Conservation (phyloP, 2,329 filamentous ascomycete species). For the Monilinia vaccinii-corymbosi region DNA sequence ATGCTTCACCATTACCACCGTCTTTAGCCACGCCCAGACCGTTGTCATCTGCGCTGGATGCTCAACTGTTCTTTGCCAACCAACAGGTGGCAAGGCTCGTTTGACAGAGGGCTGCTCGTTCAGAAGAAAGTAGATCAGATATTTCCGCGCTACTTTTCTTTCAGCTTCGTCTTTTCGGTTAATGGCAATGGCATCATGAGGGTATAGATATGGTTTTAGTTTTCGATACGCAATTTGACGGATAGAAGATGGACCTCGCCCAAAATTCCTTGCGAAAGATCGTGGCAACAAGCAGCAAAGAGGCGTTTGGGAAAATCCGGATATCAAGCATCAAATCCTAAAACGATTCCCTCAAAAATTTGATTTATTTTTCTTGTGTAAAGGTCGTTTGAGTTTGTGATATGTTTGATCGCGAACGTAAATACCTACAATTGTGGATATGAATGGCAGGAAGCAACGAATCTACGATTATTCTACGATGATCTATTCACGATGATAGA, state of each 20-base stretch:
- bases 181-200: conserved; percentile 20
- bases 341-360: conserved; percentile 10
- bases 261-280: conserved; percentile 40
- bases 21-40: conserved; percentile 99
- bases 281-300: conserved; percentile 33
- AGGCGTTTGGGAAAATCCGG: conserved; percentile 66
- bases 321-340: conserved; percentile 64
- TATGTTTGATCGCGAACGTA: conserved; percentile 22
- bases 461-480: conserved; percentile 44
- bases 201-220: conserved; percentile 19
- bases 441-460: conserved; percentile 40
- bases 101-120: conserved; percentile 99
- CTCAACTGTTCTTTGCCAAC: conserved; percentile 99
- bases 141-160: conserved; percentile 33
- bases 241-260: conserved; percentile 59
- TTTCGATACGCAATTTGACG: conserved; percentile 43
- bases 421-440: conserved; percentile 37
- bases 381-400: conserved; percentile 27
- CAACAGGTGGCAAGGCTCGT: conserved; percentile 97
- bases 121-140: conserved; percentile 90
- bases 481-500: conserved; percentile 18
- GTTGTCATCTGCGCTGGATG: conserved; percentile 99
- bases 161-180: conserved; percentile 23
- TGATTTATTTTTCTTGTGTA: conserved; percentile 25
- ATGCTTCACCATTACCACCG: conserved; percentile 99